phyloP scores from a whole-genome alignment of 495 filamentous ascomycete species.

The Penicillium psychrofluorescens region DNA sequence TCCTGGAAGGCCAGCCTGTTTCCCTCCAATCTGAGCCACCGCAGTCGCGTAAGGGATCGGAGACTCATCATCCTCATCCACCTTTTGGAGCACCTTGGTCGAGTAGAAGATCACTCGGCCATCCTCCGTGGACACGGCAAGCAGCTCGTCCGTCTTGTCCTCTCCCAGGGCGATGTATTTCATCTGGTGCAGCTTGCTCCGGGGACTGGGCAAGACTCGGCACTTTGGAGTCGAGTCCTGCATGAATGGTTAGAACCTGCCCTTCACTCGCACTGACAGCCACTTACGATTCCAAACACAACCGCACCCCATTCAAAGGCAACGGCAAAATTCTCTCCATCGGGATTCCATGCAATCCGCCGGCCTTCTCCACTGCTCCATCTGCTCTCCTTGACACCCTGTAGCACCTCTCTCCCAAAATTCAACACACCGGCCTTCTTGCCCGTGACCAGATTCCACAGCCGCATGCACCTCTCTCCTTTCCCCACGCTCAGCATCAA shows the following conservation, averaged over 20 bases:
- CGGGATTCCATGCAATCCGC: conserved; percentile 70
- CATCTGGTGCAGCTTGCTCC: conserved; percentile 76
- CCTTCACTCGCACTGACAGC: neutral
- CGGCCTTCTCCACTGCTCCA: conserved; percentile 76
- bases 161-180: conserved; percentile 53
- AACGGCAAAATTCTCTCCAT: conserved; percentile 76
- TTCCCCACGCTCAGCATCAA: conserved; percentile 86
- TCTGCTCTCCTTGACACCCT: conserved; percentile 66
- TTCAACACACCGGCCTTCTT: conserved; percentile 90
- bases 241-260: conserved; percentile 7
- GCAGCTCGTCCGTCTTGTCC: conserved; percentile 39
- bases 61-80: conserved; percentile 24
- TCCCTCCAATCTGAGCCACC: conserved; percentile 77
- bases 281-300: conserved; percentile 70
- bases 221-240: conserved; percentile 73
- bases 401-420: conserved; percentile 62
- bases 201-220: conserved; percentile 56
- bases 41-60: conserved; percentile 41
- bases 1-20: conserved; percentile 51
- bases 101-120: conserved; percentile 82
- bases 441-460: conserved; percentile 96
- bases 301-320: conserved; percentile 80
- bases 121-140: conserved; percentile 88
- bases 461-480: conserved; percentile 81
- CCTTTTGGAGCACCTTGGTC: conserved; percentile 39